phyloP scores from a whole-genome alignment of 2,329 filamentous ascomycete species.

The Aspergillus aculeatus region DNA sequence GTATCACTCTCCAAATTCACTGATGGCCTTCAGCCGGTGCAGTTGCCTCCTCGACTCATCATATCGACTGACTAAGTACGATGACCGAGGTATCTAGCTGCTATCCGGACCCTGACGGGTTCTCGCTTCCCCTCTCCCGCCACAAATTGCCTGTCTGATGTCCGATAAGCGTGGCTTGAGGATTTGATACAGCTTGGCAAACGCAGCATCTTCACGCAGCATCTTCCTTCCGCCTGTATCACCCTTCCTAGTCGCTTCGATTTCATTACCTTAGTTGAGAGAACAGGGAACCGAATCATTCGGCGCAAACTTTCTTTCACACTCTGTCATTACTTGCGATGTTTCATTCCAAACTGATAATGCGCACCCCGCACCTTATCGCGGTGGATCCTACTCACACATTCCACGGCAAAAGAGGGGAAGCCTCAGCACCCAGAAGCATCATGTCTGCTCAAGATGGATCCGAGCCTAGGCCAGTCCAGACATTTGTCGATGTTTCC shows the following conservation, averaged over 20 bases:
- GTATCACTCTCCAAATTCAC: background rate
- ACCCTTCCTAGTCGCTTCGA: background rate
- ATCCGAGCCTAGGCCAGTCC: conserved; percentile 2
- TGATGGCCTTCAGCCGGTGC: no score
- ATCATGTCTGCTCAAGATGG: background rate
- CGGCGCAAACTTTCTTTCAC: background rate
- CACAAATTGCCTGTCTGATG: background rate
- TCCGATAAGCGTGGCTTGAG: background rate
- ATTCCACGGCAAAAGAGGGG: background rate
- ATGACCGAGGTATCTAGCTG: background rate
- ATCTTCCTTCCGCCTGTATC: background rate
- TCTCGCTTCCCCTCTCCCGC: background rate
- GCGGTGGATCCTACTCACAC: background rate
- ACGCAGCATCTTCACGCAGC: background rate
- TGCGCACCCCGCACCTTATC: background rate
- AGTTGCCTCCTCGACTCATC: no score
- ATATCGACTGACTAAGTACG: no score
- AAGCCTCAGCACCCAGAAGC: background rate
- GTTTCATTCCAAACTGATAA: background rate
- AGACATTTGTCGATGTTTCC: conserved; percentile 5
- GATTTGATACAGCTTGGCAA: background rate
- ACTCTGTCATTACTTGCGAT: background rate
- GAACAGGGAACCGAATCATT: background rate
- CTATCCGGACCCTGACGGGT: background rate
- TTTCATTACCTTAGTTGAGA: background rate